Conservation (phyloP, 139 green algal species). For the Chlamydomonas applanata region DNA sequence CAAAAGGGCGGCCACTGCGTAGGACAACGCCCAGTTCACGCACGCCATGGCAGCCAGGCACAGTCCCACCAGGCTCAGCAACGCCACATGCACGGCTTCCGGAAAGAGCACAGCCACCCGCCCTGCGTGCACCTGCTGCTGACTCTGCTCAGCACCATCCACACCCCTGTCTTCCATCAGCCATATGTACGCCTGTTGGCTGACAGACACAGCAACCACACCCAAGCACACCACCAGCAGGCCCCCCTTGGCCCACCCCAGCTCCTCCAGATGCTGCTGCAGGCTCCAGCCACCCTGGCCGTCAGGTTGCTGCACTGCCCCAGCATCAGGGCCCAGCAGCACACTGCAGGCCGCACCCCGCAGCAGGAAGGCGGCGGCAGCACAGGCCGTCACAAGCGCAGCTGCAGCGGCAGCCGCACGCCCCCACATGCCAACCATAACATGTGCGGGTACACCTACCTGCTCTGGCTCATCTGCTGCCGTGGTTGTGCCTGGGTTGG, state of each 20-base stretch:
- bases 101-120: slow-evolving; percentile 14
- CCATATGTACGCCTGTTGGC: background rate
- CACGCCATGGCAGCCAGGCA: slow-evolving; percentile 42
- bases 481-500: background rate
- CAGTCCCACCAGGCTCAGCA: slow-evolving; percentile 30
- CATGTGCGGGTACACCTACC: background rate
- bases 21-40: slow-evolving; percentile 51
- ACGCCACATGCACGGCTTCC: background rate
- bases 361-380: too few species aligned
- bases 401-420: background rate
- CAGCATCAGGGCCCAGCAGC: too few species aligned
- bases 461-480: slow-evolving; percentile 1
- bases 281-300: too few species aligned
- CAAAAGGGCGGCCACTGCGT: slow-evolving; percentile 26
- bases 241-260: too few species aligned
- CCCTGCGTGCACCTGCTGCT: background rate
- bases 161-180: background rate
- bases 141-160: background rate
- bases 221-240: slow-evolving; percentile 7
- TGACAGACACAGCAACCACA: background rate
- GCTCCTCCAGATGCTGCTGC: too few species aligned
- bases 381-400: background rate
- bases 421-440: background rate
- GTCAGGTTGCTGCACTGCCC: too few species aligned
- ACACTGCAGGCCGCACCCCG: too few species aligned